These are phyloP conservation scores for Exobasidium cylindrosporum DNA, from an alignment of 1,284 basidiomycete species.

Conservation along the genomic window DNA sequence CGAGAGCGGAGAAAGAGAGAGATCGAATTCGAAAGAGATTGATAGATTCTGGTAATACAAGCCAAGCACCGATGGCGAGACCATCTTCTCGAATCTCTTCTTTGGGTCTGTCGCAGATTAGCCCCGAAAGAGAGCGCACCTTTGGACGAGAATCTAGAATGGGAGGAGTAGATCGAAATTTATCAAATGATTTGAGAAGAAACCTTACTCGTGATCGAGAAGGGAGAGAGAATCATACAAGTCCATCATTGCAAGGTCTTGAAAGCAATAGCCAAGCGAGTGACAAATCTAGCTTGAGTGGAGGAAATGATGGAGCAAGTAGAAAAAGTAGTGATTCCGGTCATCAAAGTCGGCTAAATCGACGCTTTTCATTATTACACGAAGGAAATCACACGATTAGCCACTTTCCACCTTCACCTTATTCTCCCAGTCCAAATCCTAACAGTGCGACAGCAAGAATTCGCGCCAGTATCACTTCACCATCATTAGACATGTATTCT, in stretches of 20 bases:
- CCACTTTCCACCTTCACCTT: neutral
- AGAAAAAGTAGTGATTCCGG: neutral
- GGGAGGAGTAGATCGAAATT: neutral
- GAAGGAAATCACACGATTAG: neutral
- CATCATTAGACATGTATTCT: neutral
- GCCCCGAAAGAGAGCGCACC: neutral
- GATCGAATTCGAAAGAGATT: conserved; percentile 13
- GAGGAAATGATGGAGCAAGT: neutral
- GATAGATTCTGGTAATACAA: neutral
- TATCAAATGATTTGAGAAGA: neutral
- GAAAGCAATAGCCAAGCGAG: neutral
- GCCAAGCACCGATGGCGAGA: neutral
- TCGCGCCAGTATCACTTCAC: conserved; percentile 14
- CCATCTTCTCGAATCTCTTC: neutral
- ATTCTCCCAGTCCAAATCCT: neutral
- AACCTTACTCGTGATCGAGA: neutral
- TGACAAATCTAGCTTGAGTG: neutral
- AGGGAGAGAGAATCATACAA: neutral
- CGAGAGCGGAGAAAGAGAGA: conserved; percentile 29
- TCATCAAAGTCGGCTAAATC: neutral
- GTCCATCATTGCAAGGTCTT: neutral
- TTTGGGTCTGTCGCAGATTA: neutral
- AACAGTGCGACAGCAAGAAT: conserved; percentile 8
- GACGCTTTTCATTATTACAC: neutral
- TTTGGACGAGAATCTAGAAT: neutral